Evolutionary conservation across 2,329 filamentous ascomycete genomes (phyloP).

Genomic region (Fusarium sp.): DNA sequence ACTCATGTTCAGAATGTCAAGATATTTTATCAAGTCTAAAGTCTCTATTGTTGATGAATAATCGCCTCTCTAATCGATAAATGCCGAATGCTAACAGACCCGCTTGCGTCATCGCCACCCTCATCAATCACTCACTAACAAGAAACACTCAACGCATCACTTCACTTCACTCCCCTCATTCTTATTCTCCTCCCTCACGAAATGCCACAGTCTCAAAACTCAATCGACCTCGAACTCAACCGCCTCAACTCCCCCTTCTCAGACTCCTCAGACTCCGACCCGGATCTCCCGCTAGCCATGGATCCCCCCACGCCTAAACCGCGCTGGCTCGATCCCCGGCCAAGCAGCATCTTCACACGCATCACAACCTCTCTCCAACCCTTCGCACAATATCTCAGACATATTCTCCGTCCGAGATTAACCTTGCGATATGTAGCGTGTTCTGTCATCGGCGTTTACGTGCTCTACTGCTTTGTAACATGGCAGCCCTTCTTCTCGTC

Average conservation of each 20-base stretch:
- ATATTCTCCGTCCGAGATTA: constrained; percentile 45
- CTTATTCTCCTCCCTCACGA: neutral
- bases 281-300: constrained; percentile 33
- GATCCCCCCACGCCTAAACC: constrained; percentile 26
- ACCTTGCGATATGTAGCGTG: constrained; percentile 48
- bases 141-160: neutral
- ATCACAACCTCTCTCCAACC: constrained; percentile 19
- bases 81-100: neutral
- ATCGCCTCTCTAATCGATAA: neutral
- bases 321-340: constrained; percentile 36
- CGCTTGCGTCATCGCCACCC: constrained; percentile 20
- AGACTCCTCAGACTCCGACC: constrained; percentile 11
- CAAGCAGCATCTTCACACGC: constrained; percentile 16
- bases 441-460: constrained; percentile 45
- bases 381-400: constrained; percentile 11
- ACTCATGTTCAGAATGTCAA: rapidly evolving
- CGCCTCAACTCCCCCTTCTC: constrained; percentile 11
- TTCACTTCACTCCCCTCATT: neutral
- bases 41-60: neutral
- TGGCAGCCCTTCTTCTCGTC: constrained; percentile 55
- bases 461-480: constrained; percentile 52
- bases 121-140: neutral
- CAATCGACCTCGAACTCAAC: constrained; percentile 24
- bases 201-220: constrained; percentile 15
- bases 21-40: rapidly evolving